phyloP scores from a whole-genome alignment of 1,139 yeast species.

The Arxiozyma slooffiae region DNA sequence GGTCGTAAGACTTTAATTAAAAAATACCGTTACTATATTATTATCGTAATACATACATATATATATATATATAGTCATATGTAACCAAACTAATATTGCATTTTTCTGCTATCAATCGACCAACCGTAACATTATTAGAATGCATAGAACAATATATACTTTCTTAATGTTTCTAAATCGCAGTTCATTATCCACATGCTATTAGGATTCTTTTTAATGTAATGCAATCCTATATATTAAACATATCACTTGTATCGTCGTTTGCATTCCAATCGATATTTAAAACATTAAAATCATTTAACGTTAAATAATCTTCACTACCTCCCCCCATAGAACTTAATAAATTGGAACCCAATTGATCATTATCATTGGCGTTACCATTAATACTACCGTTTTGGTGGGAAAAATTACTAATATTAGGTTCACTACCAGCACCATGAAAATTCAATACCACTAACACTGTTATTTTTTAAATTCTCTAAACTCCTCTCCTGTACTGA shows the following conservation, averaged over 20 bases:
- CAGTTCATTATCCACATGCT: background rate
- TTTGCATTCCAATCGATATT: conserved; percentile 31
- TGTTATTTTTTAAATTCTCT: background rate
- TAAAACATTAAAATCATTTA: conserved; percentile 30
- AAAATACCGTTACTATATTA: too few relatives aligned
- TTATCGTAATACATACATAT: too few relatives aligned
- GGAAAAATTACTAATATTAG: conserved; percentile 4
- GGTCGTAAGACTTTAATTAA: conserved; percentile 42
- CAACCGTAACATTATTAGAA: background rate
- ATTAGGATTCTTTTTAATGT: too few relatives aligned
- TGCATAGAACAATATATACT: background rate
- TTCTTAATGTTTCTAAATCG: background rate
- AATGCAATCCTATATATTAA: conserved; percentile 18
- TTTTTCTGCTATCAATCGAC: background rate
- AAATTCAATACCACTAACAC: too few relatives aligned
- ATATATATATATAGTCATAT: too few relatives aligned
- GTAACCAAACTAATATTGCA: background rate
- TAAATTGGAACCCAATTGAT: background rate
- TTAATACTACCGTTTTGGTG: conserved; percentile 7
- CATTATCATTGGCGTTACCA: conserved; percentile 6
- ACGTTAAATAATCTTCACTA: conserved; percentile 27
- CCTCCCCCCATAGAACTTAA: conserved; percentile 14
- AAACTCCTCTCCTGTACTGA: background rate
- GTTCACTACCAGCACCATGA: conserved; percentile 1
- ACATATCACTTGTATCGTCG: conserved; percentile 25